Evolutionary conservation across 1,139 yeast genomes (phyloP).

Genomic region (Geotrichum phurueaensis): DNA sequence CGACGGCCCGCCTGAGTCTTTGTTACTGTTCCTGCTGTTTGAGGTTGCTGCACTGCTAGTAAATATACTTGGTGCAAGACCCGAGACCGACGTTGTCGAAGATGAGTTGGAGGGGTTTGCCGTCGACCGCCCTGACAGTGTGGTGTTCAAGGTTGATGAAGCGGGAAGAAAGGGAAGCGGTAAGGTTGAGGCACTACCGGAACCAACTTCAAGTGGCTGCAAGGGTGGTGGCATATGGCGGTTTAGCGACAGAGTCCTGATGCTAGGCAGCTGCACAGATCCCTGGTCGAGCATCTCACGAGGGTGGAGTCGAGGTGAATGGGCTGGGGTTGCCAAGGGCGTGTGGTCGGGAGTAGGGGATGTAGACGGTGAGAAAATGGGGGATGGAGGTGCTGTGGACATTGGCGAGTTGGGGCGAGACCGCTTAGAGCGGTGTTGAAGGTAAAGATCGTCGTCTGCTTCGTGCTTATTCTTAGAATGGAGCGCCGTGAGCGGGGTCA

Average conservation of each 20-base stretch:
- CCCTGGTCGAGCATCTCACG: slow-evolving; percentile 26
- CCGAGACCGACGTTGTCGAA: background rate
- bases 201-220: slow-evolving; percentile 31
- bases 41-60: background rate
- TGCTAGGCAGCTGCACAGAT: slow-evolving; percentile 37
- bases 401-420: slow-evolving; percentile 60
- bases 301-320: slow-evolving; percentile 46
- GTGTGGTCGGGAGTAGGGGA: slow-evolving; percentile 51
- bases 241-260: slow-evolving; percentile 35
- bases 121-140: background rate
- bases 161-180: background rate
- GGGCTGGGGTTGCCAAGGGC: slow-evolving; percentile 55
- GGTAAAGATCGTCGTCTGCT: slow-evolving; percentile 39
- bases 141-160: background rate
- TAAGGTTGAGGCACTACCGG: background rate
- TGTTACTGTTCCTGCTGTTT: background rate
- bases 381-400: slow-evolving; percentile 57
- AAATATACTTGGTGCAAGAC: background rate
- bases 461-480: slow-evolving; percentile 24
- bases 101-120: background rate
- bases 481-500: slow-evolving; percentile 47
- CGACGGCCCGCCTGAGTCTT: background rate
- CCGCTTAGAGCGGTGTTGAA: slow-evolving; percentile 31
- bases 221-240: slow-evolving; percentile 36
- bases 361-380: slow-evolving; percentile 36